Conservation (phyloP, 2,329 filamentous ascomycete genomes). For the Apiospora kogelbergensis region DNA sequence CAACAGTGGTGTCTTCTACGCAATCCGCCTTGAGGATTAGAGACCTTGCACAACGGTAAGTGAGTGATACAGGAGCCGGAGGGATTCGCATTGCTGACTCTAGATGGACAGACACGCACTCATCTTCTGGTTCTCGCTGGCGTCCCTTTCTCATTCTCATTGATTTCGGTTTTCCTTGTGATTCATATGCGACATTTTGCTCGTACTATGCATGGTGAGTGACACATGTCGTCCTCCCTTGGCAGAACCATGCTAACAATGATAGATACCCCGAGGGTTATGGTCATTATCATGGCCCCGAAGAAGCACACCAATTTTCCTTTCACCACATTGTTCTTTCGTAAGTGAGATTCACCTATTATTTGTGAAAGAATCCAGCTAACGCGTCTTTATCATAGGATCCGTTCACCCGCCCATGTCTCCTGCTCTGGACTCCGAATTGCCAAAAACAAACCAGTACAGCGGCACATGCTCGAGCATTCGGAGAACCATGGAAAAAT, state of each 20-base stretch:
- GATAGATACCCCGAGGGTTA: background rate
- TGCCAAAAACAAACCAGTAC: too few species aligned
- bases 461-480: background rate
- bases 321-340: background rate
- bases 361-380: background rate
- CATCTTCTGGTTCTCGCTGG: background rate
- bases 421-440: background rate
- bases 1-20: conserved; percentile 64
- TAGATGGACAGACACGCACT: background rate
- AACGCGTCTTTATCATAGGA: background rate
- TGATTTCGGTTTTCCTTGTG: background rate
- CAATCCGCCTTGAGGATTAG: conserved; percentile 50
- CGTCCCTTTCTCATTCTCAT: background rate
- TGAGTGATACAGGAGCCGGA: background rate
- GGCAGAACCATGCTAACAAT: background rate
- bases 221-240: background rate
- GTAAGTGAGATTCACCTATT: background rate
- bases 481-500: background rate
- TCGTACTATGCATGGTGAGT: background rate
- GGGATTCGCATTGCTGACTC: background rate
- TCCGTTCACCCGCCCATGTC: background rate
- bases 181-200: background rate
- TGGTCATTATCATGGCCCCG: background rate
- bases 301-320: background rate
- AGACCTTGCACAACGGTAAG: background rate